Evolutionary conservation across 192 early-diverging fungal genomes (phyloP).

Genomic region (Backusella westeae): DNA sequence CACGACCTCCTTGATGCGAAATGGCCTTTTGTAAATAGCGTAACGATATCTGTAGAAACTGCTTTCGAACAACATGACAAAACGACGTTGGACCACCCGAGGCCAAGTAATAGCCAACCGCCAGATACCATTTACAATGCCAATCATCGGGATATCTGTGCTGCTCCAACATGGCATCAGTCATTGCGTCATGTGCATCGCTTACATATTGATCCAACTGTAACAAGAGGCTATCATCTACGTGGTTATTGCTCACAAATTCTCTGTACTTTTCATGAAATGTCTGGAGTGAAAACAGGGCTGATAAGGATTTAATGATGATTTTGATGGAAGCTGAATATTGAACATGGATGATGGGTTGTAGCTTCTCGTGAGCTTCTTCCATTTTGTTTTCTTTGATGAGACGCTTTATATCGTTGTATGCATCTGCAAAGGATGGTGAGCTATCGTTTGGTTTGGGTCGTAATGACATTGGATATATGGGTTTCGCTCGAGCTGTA

Average conservation of each 20-base stretch:
- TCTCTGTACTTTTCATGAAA: background rate
- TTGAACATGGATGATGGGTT: background rate
- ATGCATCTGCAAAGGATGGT: background rate
- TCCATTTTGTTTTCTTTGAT: background rate
- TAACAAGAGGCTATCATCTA: background rate
- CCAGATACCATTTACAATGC: constrained; percentile 18
- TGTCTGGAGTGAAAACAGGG: background rate
- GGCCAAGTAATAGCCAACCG: constrained; percentile 11
- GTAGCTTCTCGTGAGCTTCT: background rate
- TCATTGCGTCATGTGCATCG: constrained; percentile 1
- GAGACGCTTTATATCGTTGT: background rate
- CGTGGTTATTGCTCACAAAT: background rate
- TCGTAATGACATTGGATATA: background rate
- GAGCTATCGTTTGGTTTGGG: background rate
- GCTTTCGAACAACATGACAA: background rate
- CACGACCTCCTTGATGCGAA: background rate
- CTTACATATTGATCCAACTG: background rate
- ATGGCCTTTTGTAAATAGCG: background rate
- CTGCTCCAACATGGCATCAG: background rate
- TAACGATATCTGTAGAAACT: constrained; percentile 9
- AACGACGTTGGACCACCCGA: background rate
- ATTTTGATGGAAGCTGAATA: background rate
- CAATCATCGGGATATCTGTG: constrained; percentile 3
- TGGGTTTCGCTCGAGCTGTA: background rate
- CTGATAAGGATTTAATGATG: background rate